phyloP scores from a whole-genome alignment of 345 rosid species.

The Dimocarpus longan region DNA sequence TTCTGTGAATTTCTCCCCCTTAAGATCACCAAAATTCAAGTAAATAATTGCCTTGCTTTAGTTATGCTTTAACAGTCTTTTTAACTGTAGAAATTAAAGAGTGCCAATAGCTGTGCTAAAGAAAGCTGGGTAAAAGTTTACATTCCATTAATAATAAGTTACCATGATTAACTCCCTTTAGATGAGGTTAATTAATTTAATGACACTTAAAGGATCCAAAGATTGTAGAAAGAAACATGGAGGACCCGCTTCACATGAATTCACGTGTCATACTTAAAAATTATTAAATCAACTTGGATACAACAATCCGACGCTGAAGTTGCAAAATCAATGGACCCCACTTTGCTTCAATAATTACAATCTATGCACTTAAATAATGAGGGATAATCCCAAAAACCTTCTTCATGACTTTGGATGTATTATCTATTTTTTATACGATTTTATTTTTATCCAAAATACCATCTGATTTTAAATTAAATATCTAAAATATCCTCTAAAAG shows the following conservation, averaged over 20 bases:
- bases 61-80: not conserved
- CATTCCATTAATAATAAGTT: not conserved
- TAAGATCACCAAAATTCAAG: not conserved
- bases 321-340: constrained; percentile 34
- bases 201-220: constrained; percentile 22
- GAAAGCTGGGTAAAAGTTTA: not conserved
- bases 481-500: no score
- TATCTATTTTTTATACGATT: no score
- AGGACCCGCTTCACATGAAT: constrained; percentile 60
- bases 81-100: not conserved
- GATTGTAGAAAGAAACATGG: constrained; percentile 26
- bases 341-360: constrained; percentile 31
- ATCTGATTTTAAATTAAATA: no score
- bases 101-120: not conserved
- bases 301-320: constrained; percentile 34
- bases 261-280: constrained; percentile 48
- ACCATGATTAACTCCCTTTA: not conserved
- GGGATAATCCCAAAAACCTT: no score
- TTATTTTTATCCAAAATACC: no score
- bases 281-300: constrained; percentile 23
- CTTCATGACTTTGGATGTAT: no score
- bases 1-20: not conserved
- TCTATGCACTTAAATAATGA: constrained; percentile 10
- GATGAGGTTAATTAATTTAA: constrained; percentile 4
- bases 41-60: not conserved